Evolutionary conservation across 164 flowering plant genomes (phyloP).

Genomic region (Dillenia suffruticosa): DNA sequence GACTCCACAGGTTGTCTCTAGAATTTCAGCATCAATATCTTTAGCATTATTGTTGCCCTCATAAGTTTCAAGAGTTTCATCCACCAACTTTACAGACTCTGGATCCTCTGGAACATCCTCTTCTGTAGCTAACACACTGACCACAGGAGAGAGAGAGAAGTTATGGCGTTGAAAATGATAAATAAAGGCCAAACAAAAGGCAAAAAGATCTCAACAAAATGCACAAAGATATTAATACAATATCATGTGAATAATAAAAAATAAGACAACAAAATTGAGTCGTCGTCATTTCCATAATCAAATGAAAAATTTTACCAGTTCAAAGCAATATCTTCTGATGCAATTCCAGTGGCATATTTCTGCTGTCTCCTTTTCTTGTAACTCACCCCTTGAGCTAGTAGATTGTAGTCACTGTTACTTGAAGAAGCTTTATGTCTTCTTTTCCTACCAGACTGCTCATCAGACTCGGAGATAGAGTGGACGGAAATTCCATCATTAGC

Average conservation of each 20-base stretch:
- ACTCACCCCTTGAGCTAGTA: conserved; percentile 21
- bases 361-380: conserved; percentile 51
- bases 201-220: neutral
- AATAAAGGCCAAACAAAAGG: neutral
- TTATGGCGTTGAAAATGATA: too few relatives aligned
- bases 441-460: conserved; percentile 34
- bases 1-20: conserved; percentile 26
- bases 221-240: neutral
- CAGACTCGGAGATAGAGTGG: conserved; percentile 18
- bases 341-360: conserved; percentile 9
- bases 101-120: conserved; percentile 18
- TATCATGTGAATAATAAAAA: neutral
- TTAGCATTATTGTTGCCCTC: conserved; percentile 22
- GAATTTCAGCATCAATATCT: conserved; percentile 27
- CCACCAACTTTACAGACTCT: conserved; percentile 10
- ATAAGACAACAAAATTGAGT: neutral
- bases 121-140: conserved; percentile 27
- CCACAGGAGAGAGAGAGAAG: conserved; percentile 8
- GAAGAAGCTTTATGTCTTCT: conserved; percentile 24
- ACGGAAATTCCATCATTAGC: conserved; percentile 12
- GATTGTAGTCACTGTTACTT: conserved; percentile 14
- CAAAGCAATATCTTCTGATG: conserved; percentile 13
- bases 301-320: conserved; percentile 27
- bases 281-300: neutral
- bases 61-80: conserved; percentile 21